A percentile compares a stretch with the other conserved stretches of the same genome.
Evolutionary conservation across 129 eudicot genomes (phyloP).

Genomic region (Glebionis coronaria): DNA sequence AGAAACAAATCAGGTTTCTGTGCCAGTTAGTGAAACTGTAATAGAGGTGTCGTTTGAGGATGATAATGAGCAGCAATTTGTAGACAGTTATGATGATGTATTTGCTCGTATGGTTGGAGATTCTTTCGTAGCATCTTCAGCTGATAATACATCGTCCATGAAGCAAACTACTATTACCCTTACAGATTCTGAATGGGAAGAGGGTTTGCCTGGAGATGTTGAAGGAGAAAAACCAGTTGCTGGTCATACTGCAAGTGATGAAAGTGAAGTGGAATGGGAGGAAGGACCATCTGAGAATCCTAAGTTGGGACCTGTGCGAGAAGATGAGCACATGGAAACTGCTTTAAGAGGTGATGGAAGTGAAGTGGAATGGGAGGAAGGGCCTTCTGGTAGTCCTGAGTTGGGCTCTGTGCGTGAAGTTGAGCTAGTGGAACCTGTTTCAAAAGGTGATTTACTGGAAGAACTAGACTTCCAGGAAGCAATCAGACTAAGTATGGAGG

Average conservation of each 20-base stretch:
- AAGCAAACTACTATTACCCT: constrained; percentile 32
- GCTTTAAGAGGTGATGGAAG: constrained; percentile 55
- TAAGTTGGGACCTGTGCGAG: constrained; percentile 28
- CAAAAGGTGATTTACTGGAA: constrained; percentile 69
- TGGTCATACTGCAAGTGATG: constrained; percentile 33
- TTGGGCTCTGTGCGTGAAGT: constrained; percentile 31
- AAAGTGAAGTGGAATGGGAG: constrained; percentile 59
- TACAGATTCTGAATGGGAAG: constrained; percentile 84
- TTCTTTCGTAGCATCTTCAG: constrained; percentile 28
- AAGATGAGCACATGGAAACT: constrained; percentile 33
- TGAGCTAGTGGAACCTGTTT: constrained; percentile 32
- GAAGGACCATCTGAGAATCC: constrained; percentile 50
- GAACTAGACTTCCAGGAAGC: constrained; percentile 82
- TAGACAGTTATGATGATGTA: constrained; percentile 63
- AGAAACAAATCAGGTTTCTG: constrained; percentile 30
- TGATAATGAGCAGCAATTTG: constrained; percentile 32
- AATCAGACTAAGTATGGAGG: constrained; percentile 65
- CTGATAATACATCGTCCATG: constrained; percentile 28
- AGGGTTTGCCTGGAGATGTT: constrained; percentile 40
- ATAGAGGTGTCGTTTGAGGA: constrained; percentile 71
- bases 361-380: constrained; percentile 69
- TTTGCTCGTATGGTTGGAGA: constrained; percentile 64
- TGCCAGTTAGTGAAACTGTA: constrained; percentile 30
- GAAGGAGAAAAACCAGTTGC: constrained; percentile 20
- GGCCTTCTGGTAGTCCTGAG: constrained; percentile 41